Evolutionary conservation across 2,329 filamentous ascomycete genomes (phyloP).

Genomic region (Diaporthe helianthi): DNA sequence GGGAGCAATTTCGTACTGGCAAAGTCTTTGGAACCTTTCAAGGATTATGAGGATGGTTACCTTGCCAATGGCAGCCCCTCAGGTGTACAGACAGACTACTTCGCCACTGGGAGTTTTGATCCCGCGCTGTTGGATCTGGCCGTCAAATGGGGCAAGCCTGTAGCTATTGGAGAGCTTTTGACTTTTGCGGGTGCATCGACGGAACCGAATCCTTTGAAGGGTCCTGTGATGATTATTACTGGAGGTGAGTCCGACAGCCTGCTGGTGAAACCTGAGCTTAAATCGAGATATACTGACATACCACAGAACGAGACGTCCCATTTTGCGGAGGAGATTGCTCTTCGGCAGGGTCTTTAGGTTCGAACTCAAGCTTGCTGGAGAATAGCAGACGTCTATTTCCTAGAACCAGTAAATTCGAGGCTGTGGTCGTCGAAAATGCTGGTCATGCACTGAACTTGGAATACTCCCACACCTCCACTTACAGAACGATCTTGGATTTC

Average conservation of each 20-base stretch:
- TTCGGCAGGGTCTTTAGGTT: slow-evolving; percentile 47
- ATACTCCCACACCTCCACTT: slow-evolving; percentile 34
- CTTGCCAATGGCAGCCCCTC: slow-evolving; percentile 54
- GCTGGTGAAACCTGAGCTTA: background rate
- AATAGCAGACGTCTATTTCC: slow-evolving; percentile 51
- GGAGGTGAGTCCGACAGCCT: slow-evolving; percentile 50
- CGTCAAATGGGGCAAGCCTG: slow-evolving; percentile 59
- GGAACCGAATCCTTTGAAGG: slow-evolving; percentile 50
- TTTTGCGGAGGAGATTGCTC: slow-evolving; percentile 70
- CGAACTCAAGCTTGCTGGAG: slow-evolving; percentile 54
- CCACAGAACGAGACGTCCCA: slow-evolving; percentile 53
- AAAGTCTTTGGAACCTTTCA: slow-evolving; percentile 40
- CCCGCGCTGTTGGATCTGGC: slow-evolving; percentile 55
- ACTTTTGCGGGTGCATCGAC: slow-evolving; percentile 54
- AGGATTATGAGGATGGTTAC: slow-evolving; percentile 58
- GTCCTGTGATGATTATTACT: slow-evolving; percentile 66
- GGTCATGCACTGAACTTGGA: slow-evolving; percentile 59
- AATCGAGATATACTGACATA: background rate
- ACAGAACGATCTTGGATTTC: slow-evolving; percentile 30
- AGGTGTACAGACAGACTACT: slow-evolving; percentile 60
- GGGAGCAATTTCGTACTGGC: slow-evolving; percentile 57
- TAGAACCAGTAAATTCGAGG: slow-evolving; percentile 55
- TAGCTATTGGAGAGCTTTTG: slow-evolving; percentile 64
- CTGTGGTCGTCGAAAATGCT: slow-evolving; percentile 60
- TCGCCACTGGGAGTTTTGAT: slow-evolving; percentile 62